Percentiles rank a stretch among this genome's conserved stretches.
These are phyloP conservation scores for Hyaloraphidium curvatum DNA, from an alignment of 192 early-diverging fungal genomes.

Conservation along the genomic window DNA sequence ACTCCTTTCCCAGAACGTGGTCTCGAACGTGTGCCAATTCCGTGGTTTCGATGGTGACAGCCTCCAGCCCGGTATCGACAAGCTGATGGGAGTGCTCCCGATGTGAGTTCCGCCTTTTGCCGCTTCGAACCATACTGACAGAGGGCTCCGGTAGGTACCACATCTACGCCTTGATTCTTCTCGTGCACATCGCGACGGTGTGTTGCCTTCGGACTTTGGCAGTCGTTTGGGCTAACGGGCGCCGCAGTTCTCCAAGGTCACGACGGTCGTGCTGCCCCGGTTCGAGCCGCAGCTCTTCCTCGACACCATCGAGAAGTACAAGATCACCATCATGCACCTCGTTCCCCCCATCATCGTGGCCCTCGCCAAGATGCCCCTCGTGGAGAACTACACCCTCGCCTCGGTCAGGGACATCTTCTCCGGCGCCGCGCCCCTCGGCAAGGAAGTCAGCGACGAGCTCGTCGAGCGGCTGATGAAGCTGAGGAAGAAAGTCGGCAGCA, in stretches of 20 bases:
- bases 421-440: constrained; percentile 63
- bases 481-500: too few species aligned
- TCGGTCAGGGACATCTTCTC: constrained; percentile 38
- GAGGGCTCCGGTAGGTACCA: too few species aligned
- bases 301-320: not conserved
- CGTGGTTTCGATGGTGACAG: not conserved
- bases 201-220: too few species aligned
- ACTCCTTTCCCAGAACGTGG: too few species aligned
- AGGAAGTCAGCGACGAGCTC: constrained; percentile 38
- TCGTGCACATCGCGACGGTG: not conserved
- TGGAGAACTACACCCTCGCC: constrained; percentile 51
- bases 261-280: not conserved
- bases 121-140: too few species aligned
- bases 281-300: not conserved
- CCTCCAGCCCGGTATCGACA: not conserved
- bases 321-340: constrained; percentile 6
- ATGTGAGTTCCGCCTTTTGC: not conserved
- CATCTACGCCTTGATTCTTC: not conserved
- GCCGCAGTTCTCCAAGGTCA: too few species aligned
- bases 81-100: not conserved
- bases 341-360: constrained; percentile 59
- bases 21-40: constrained; percentile 2
- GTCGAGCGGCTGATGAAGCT: constrained; percentile 5
- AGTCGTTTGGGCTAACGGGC: too few species aligned
- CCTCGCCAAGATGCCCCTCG: constrained; percentile 54